These are phyloP conservation scores for Lodderomyces theae DNA, from an alignment of 1,139 yeast species.

Conservation along the genomic window DNA sequence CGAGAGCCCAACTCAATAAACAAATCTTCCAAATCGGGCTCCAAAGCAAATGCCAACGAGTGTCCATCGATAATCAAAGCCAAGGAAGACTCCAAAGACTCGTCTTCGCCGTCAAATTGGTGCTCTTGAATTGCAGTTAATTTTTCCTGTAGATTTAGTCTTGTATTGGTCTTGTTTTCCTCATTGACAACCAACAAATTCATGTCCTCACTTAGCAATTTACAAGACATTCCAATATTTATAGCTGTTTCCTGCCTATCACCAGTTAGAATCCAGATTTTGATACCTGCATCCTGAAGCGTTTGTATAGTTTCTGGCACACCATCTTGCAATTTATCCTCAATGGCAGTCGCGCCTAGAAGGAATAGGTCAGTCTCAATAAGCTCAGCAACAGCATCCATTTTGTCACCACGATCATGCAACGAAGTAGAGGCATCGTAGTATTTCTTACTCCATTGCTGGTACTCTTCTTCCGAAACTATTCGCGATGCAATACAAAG, in stretches of 20 bases:
- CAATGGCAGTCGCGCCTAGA: slow-evolving; percentile 97
- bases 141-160: slow-evolving; percentile 69
- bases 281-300: slow-evolving; percentile 93
- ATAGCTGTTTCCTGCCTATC: slow-evolving; percentile 99
- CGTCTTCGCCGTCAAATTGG: slow-evolving; percentile 59
- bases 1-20: slow-evolving; percentile 77
- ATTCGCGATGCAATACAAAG: slow-evolving; percentile 88
- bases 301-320: slow-evolving; percentile 97
- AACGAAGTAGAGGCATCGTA: slow-evolving; percentile 82
- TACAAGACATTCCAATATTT: slow-evolving; percentile 97
- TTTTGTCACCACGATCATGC: slow-evolving; percentile 66
- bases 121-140: slow-evolving; percentile 71
- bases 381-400: slow-evolving; percentile 69
- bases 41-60: slow-evolving; percentile 81
- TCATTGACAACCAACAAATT: slow-evolving; percentile 86
- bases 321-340: slow-evolving; percentile 95
- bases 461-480: slow-evolving; percentile 75
- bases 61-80: slow-evolving; percentile 95
- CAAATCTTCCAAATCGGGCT: slow-evolving; percentile 72
- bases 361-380: slow-evolving; percentile 79
- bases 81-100: slow-evolving; percentile 59
- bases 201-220: slow-evolving; percentile 93
- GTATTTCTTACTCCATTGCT: slow-evolving; percentile 59
- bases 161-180: slow-evolving; percentile 71
- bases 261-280: slow-evolving; percentile 97